phyloP scores from a whole-genome alignment of 2,329 filamentous ascomycete species.

The Setomelanomma holmii region DNA sequence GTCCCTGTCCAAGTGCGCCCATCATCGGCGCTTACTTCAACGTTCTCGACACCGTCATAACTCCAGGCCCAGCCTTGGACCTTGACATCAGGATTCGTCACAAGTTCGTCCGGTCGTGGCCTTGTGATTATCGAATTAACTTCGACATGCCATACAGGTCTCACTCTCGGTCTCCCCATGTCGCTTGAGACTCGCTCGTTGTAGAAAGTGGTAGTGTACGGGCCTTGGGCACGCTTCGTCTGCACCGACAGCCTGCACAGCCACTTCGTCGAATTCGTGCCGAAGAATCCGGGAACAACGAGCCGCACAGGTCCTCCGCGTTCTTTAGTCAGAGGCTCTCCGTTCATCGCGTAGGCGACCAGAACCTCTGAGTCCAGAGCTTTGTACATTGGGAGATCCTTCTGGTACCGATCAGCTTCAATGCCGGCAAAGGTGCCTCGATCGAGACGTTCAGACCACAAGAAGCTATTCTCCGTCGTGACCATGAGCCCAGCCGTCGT shows the following conservation, averaged over 20 bases:
- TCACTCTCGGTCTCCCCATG: conserved; percentile 5
- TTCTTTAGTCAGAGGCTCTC: conserved; percentile 21
- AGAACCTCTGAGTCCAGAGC: conserved; percentile 32
- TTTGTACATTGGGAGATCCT: conserved; percentile 39
- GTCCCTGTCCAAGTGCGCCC: conserved; percentile 14
- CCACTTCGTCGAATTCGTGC: conserved; percentile 45
- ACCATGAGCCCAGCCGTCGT: conserved; percentile 16
- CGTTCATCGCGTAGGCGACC: conserved; percentile 39
- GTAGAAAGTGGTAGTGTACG: conserved; percentile 39
- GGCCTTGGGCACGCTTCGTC: conserved; percentile 22
- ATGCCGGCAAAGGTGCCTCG: conserved; percentile 31
- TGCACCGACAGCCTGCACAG: conserved; percentile 30
- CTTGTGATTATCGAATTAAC: conserved; percentile 36
- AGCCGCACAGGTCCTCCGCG: conserved; percentile 40
- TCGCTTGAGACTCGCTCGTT: conserved; percentile 27
- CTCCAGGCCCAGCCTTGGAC: conserved; percentile 40
- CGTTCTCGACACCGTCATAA: conserved; percentile 19
- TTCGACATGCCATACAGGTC: conserved; percentile 36
- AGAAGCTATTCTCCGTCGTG: conserved; percentile 15
- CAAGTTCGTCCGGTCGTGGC: conserved; percentile 18
- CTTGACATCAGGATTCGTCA: conserved; percentile 2
- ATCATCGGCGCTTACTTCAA: conserved; percentile 27
- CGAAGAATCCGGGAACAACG: conserved; percentile 43
- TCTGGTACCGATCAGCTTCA: conserved; percentile 39
- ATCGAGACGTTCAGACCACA: conserved; percentile 43